Evolutionary conservation across 1,139 yeast species (phyloP), one percentile per base, ranked within the genome.

Genomic region (Scheffersomyces cryptocercus): DNA sequence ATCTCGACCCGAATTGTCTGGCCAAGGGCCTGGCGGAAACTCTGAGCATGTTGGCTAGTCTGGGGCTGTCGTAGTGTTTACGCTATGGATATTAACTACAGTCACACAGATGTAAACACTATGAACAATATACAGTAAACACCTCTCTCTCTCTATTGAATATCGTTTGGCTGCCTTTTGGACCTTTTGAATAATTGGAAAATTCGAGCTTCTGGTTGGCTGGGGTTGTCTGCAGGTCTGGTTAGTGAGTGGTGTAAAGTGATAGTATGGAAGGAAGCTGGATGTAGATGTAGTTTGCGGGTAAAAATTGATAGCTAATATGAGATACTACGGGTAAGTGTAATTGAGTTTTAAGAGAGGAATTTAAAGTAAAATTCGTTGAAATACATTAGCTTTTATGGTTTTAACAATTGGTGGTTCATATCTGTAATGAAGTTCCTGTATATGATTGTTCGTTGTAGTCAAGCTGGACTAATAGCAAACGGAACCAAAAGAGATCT

Each of bases 11-110:
- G 29, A 49, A 46, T 39, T 46, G 52, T 44, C 48, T 56, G 41
- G 55, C 44, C 37, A 55, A 48, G 37, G 62, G 58, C 47, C 49
- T 59, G 36, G 56, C 35, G 28, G 56, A 43, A 20, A 20, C 50
- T 61, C 67, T 67, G 55, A 68, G 65, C 73, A 69, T 68, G 39
- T 7, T 37, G 9, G 16, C 12, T 33, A 12, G 16, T 33, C 24
- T 35, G 38, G 38, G 38, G 39, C 32, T 41, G 29, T 33, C 35
- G 37, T 20, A 20, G 26, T 6, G 26, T 38, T 34, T 37, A 37
- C 33, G 13, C 33, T 30, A 12, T 30, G 14, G 13, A 12, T 30
- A 13, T 30, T 12, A 7, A 12, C 14, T 12, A 30, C 14, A 30
- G 33, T 12, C 13, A 30, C 14, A 30, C 13, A 12, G 14, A 30